Percentiles rank a stretch among this genome's conserved stretches.
Evolutionary conservation across 2,329 filamentous ascomycete species (phyloP).

Genomic region (Colletotrichum graminicola): DNA sequence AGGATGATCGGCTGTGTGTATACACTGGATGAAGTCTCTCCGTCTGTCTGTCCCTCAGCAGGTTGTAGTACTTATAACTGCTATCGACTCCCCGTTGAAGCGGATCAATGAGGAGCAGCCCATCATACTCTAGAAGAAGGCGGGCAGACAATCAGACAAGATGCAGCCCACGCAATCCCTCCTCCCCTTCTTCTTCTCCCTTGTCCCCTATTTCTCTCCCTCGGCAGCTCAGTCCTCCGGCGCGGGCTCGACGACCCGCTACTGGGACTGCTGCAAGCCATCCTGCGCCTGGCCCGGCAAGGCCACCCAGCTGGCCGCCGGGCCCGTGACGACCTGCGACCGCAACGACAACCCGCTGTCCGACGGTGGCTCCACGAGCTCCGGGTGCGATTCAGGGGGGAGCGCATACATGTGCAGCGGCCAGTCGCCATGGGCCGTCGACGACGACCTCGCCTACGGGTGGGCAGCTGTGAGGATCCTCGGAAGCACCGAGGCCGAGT

Average conservation of each 20-base stretch:
- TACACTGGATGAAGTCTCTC: neutral
- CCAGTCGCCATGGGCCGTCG: constrained; percentile 65
- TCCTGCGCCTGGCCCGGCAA: constrained; percentile 68
- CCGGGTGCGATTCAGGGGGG: constrained; percentile 59
- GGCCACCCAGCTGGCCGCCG: constrained; percentile 51
- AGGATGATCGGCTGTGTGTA: no score
- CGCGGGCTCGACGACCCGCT: constrained; percentile 51
- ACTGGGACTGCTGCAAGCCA: constrained; percentile 70
- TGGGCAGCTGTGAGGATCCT: constrained; percentile 64
- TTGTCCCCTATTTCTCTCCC: constrained; percentile 42
- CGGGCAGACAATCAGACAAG: neutral
- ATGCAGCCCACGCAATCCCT: constrained; percentile 13
- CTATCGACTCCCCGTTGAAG: neutral
- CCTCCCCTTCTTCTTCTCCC: constrained; percentile 44
- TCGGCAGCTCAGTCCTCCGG: constrained; percentile 46
- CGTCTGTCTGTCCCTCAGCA: no score
- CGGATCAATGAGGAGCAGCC: neutral
- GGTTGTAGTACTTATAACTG: neutral
- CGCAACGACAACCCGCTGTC: constrained; percentile 62
- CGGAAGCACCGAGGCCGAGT: constrained; percentile 57
- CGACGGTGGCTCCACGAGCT: constrained; percentile 51
- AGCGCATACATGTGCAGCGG: constrained; percentile 65
- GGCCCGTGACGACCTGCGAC: constrained; percentile 61
- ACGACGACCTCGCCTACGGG: constrained; percentile 64
- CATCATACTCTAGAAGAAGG: neutral